Percentiles rank a stretch among this genome's conserved stretches.
phyloP scores from a whole-genome alignment of 2,329 filamentous ascomycete genomes.

The Passalora sequoiae region DNA sequence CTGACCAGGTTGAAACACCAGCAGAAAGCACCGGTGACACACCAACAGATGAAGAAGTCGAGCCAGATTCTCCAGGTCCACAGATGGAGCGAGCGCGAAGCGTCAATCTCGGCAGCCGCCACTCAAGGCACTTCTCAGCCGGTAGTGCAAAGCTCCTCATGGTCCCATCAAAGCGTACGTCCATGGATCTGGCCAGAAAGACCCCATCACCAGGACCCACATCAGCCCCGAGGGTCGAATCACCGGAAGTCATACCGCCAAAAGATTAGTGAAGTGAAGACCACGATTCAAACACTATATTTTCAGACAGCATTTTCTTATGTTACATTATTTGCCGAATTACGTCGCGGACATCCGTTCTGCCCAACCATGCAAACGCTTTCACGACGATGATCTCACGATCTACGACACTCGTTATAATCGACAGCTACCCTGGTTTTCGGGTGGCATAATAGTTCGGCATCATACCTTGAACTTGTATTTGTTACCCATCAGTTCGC shows the following conservation, averaged over 20 bases:
- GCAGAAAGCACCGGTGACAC: slow-evolving; percentile 21
- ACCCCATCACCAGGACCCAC: slow-evolving; percentile 1
- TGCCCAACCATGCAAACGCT: neutral
- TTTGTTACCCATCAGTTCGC: neutral
- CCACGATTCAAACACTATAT: neutral
- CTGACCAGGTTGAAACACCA: slow-evolving; percentile 30
- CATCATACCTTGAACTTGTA: neutral
- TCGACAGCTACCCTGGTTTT: neutral
- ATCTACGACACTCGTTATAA: neutral
- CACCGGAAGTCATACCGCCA: too few relatives aligned
- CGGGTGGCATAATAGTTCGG: slow-evolving; percentile 1
- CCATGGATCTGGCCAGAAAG: slow-evolving; percentile 1
- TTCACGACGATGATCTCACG: slow-evolving; percentile 1
- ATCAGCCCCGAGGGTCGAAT: neutral
- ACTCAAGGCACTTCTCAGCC: slow-evolving; percentile 67
- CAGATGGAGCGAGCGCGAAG: slow-evolving; percentile 63
- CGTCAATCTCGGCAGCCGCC: slow-evolving; percentile 57
- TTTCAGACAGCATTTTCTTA: slow-evolving; percentile 3
- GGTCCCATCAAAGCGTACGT: slow-evolving; percentile 11
- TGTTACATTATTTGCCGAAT: neutral
- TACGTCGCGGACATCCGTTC: slow-evolving; percentile 1
- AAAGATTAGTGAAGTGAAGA: neutral
- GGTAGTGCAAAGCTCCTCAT: slow-evolving; percentile 72
- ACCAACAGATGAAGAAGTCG: slow-evolving; percentile 17
- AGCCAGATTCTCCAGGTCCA: slow-evolving; percentile 14